A percentile compares a stretch with the other conserved stretches of the same genome.
phyloP scores from a whole-genome alignment of 2,329 filamentous ascomycete genomes.

The Cladophialophora yegresii region DNA sequence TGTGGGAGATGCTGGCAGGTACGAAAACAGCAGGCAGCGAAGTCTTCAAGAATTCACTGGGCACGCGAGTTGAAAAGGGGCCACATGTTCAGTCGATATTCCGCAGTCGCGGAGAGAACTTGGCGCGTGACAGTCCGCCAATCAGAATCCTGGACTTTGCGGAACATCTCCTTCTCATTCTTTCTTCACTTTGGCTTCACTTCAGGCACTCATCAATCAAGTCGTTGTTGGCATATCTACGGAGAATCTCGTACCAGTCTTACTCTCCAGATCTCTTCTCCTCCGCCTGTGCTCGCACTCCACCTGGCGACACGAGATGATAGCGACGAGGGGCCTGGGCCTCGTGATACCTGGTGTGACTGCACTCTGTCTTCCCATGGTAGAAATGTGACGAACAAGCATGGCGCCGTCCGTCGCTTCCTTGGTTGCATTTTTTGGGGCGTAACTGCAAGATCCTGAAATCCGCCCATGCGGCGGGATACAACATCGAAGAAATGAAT shows the following conservation, averaged over 20 bases:
- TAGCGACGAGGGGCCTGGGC: not conserved
- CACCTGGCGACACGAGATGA: not conserved
- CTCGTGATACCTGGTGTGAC: too few relatives aligned
- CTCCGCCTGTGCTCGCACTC: not conserved
- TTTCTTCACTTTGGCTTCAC: not conserved
- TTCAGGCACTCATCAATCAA: too few relatives aligned
- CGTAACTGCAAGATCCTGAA: not conserved
- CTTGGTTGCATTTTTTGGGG: not conserved
- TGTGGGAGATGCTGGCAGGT: slow-evolving; percentile 17
- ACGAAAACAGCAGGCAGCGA: not conserved
- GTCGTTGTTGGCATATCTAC: too few relatives aligned
- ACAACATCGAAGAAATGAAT: not conserved
- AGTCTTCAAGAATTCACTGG: not conserved
- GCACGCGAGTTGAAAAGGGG: slow-evolving; percentile 6
- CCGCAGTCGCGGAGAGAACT: not conserved
- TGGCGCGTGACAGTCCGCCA: not conserved
- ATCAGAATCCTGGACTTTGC: not conserved
- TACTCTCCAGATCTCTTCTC: not conserved
- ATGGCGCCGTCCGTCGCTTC: not conserved
- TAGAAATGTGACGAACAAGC: not conserved
- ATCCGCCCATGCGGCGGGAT: not conserved
- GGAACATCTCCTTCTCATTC: not conserved
- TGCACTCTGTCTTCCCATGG: not conserved
- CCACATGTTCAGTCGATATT: slow-evolving; percentile 2
- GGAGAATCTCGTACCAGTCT: too few relatives aligned